A percentile compares a stretch with the other conserved stretches of the same genome.
phyloP scores from a whole-genome alignment of 257 asterid species.

The Misopates orontium region DNA sequence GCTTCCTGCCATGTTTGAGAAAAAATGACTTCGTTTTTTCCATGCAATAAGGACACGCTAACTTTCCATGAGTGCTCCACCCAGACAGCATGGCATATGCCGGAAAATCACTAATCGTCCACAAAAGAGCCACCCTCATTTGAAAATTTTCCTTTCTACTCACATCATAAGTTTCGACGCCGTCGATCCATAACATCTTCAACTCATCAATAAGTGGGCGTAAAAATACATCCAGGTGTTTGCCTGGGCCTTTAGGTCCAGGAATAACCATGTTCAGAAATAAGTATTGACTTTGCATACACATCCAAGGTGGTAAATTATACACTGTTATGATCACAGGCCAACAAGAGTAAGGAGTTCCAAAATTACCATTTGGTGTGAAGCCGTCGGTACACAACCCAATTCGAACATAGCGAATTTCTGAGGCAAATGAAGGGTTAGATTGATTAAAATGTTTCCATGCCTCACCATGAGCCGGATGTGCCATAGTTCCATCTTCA shows the following conservation, averaged over 20 bases:
- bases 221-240: constrained; percentile 6
- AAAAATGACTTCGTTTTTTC: background rate
- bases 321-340: background rate
- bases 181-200: background rate
- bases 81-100: constrained; percentile 15
- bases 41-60: constrained; percentile 21
- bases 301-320: background rate
- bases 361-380: too few relatives aligned
- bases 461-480: background rate
- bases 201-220: constrained; percentile 15
- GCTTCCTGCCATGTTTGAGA: background rate
- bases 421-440: too few relatives aligned
- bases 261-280: background rate
- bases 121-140: background rate
- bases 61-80: too few relatives aligned
- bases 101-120: constrained; percentile 19
- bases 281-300: background rate
- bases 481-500: background rate
- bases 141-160: background rate
- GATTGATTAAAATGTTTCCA: too few relatives aligned
- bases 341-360: background rate
- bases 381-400: too few relatives aligned
- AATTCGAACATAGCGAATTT: too few relatives aligned
- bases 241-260: background rate
- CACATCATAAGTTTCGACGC: background rate